Evolutionary conservation across 106 monocot genomes (phyloP), one percentile per base, ranked within the genome.

Genomic region (Acanthochlamys bracteata): DNA sequence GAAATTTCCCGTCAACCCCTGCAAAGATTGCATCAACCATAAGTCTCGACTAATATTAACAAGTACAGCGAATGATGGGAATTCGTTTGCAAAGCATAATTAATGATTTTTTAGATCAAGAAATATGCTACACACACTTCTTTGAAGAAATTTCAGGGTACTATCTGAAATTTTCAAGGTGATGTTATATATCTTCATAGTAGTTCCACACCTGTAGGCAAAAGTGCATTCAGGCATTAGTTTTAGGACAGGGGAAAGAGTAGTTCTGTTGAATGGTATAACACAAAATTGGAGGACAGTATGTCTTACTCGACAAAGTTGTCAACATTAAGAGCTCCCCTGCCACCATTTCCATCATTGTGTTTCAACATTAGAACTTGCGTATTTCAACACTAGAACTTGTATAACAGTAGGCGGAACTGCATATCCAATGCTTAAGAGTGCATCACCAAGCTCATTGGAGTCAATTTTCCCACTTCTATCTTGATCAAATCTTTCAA

Each of bases 381-480:
- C 71, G 25, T 81, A 89, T 42, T 86, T 89, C 55, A 83, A 79
- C 6, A 93, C 39, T n/a, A 93, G 63, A 62, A 88, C 59, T 43
- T 80, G 62, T 26, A 88, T 54, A 22, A 86, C 79, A 39, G 86
- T 67, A 15, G 80, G 78, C 33, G 93, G 80, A 63, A 89, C 81
- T 8, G 83, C 80, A 79, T 67, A 89, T 53, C 89, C 89, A 61
- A 93, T 74, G 46, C 89, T 86, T 19, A 80, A 59, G 13, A 89
- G 76, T 20, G 89, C 83, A 75, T 94, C 86, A 45, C 64, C 73
- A 16, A 94, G 74, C 68, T 94, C 93, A 1, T 58, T 43, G 0
- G 78, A 72, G 64, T 94, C 83, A 55, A 94, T 84, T 65, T 73
- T 64, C 26, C 93, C 89, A 69, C 93, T 94, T 16, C 89, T 26